Evolutionary conservation across 2,329 filamentous ascomycete species (phyloP), one percentile per base, ranked within the genome.

Genomic region (Trichoderma asperellum): DNA sequence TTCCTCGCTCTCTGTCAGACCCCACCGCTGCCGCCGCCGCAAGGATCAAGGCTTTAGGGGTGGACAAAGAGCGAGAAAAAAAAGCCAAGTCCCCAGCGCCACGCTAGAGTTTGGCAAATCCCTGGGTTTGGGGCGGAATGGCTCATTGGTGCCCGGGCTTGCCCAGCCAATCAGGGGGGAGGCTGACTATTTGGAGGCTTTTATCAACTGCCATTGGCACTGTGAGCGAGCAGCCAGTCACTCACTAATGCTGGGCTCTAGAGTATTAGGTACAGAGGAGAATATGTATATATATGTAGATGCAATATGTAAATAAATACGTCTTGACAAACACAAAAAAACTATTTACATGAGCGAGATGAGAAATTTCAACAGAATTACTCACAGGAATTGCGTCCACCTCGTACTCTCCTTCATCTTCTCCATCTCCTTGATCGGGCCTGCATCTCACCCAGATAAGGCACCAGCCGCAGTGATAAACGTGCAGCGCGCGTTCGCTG

Each of bases 111-210:
- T 18, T 55, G 34, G 24, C 61, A 53, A 43, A 64, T 64, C 63
- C 63, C 53, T 58, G 65, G 55, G 66, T 55, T 57, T 66, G 63
- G 66, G 65, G 60, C 56, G 52, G 67, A 68, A 52, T 57, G 35
- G 49, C 52, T 60, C 32, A 63, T 58, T 68, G 67, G 67, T 68
- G 67, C 67, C 67, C 59, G 59, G 66, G 52, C 66, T 47, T 12
- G 52, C 24, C 62, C 43, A 68, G 55, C 70, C 73, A 73, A 72
- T 73, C 71, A 70, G 32, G 2, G 4, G 3, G 5, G 18, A n/a
- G 24, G 3, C 24, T 24, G 24, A 43, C 32, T 49, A 18, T 11
- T 12, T 40, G 32, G 21, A n/a, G 55, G 49, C 40, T 34, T 18
- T 3, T 21, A 5, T 8, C 16, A n/a, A 21, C 29, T 63, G 5